Base-by-base conservation (phyloP, 257 asterid species). In the Agastache rugosa region DNA sequence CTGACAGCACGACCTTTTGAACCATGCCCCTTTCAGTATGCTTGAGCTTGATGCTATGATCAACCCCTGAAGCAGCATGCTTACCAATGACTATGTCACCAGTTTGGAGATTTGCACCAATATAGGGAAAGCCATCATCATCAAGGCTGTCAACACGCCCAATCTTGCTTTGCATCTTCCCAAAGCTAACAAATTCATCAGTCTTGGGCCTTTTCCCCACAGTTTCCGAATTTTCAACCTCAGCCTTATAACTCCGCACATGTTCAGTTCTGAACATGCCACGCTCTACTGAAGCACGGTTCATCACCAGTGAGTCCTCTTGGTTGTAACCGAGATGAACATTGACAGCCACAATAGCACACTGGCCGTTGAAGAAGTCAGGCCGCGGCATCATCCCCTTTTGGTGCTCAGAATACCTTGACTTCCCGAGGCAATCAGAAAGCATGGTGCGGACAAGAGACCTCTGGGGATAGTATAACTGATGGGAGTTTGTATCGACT, bases 1-100 rank as follows among this genome's bases (percentile, higher is more conserved):
- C 86, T 22, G 98, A 90, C 62, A 87, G 88, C 59, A 90, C 79
- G 3, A 95, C 98, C 79, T 90, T 92, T 77, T 95, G 98, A 77
- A 95, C 99, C 92, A 89, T 88, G 59, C 99, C 99, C 69, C 91
- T 83, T 79, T 95, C 99, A 0, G 98, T 95, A 74, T 95, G 99
- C 90, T 90, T 90, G 75, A 92, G 79, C 79, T 95, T 95, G 72
- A 95, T 81, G 72, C 97, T 95, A 39, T 95, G 94, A 73, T 95
- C 99, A 12, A 87, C 76, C 39, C 97, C 96, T 2, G 97, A 81
- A 54, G 90, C 92, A 17, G 98, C 79, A 72, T 78, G 88, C 76
- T 92, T 95, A 9, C 99, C 98, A 1, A 95, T 95, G 62, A 92
- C 87, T 31, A 92, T 89, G 78, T 95, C 98, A 35, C 97, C 97